phyloP scores from a whole-genome alignment of 106 monocot genomes.

The Dactylorhiza incarnata region DNA sequence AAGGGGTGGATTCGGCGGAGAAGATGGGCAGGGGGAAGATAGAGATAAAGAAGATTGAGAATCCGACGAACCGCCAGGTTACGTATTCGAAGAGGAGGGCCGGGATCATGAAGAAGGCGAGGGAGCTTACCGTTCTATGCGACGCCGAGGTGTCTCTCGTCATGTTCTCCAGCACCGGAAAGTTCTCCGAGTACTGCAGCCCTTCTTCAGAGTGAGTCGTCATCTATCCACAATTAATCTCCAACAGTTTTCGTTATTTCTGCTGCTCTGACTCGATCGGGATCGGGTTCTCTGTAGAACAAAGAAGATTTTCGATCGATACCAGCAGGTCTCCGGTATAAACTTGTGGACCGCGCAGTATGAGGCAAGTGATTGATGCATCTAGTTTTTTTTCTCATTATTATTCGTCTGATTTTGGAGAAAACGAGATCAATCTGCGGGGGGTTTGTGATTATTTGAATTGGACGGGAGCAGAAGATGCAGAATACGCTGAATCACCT shows the following conservation, averaged over 20 bases:
- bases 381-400: background rate
- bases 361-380: conserved; percentile 20
- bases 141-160: conserved; percentile 30
- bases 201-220: conserved; percentile 11
- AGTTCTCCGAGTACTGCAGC: conserved; percentile 25
- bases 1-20: background rate
- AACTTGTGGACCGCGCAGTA: conserved; percentile 72
- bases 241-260: background rate
- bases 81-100: conserved; percentile 20
- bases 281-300: conserved; percentile 20
- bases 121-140: conserved; percentile 34
- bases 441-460: background rate
- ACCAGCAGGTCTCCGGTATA: conserved; percentile 47
- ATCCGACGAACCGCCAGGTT: conserved; percentile 21
- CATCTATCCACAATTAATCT: too few relatives aligned
- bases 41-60: conserved; percentile 31
- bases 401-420: background rate
- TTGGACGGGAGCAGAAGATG: conserved; percentile 50
- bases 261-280: background rate
- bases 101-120: conserved; percentile 34
- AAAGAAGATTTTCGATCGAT: conserved; percentile 57
- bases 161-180: conserved; percentile 28
- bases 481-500: conserved; percentile 59
- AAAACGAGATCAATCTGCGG: background rate
- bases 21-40: conserved; percentile 28